Evolutionary conservation across 768 basidiomycete species (phyloP).

Genomic region (Albatrellus ellisii): DNA sequence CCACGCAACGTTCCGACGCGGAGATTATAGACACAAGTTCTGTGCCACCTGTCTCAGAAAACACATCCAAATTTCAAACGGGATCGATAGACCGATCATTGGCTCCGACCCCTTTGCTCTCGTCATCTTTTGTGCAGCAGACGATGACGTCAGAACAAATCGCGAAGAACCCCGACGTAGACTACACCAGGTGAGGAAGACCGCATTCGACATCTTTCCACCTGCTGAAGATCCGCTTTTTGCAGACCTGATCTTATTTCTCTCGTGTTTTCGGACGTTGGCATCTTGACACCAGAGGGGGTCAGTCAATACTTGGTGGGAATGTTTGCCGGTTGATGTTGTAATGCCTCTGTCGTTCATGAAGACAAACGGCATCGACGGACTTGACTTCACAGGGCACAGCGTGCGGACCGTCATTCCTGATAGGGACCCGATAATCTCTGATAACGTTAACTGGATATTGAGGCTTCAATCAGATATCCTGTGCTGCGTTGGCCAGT

Average conservation of each 20-base stretch:
- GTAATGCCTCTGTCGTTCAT: too few species aligned
- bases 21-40: not conserved
- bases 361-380: too few species aligned
- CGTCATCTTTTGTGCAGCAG: conserved; percentile 16
- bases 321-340: conserved; percentile 73
- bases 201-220: not conserved
- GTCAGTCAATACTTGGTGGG: conserved; percentile 93
- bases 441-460: too few species aligned
- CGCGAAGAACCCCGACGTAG: conserved; percentile 75
- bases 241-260: conserved; percentile 83
- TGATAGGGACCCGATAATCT: too few species aligned
- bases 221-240: conserved; percentile 11
- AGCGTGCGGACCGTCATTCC: too few species aligned
- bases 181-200: conserved; percentile 70
- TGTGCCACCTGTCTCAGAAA: not conserved
- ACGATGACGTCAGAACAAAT: conserved; percentile 78
- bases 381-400: not conserved
- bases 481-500: too few species aligned
- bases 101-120: conserved; percentile 12
- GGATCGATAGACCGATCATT: conserved; percentile 9
- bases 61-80: too few species aligned
- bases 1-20: conserved; percentile 13
- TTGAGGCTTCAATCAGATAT: too few species aligned
- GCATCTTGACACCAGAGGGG: conserved; percentile 83
- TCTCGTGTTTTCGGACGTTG: conserved; percentile 89